These are phyloP conservation scores for Solanum hybrid DNA, from an alignment of 305 asterid genomes.

Conservation along the genomic window DNA sequence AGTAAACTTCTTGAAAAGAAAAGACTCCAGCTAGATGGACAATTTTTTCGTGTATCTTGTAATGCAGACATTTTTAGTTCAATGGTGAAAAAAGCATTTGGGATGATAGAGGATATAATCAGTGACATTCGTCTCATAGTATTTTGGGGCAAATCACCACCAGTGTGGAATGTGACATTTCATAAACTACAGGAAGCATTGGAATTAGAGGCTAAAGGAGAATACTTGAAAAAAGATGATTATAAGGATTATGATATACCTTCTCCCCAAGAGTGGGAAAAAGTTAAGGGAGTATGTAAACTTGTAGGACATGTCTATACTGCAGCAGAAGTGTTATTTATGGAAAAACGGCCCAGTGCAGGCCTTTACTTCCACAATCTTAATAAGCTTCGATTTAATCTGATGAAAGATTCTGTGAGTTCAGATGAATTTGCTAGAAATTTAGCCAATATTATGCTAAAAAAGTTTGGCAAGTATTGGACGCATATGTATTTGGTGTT, in stretches of 20 bases:
- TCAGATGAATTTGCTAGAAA: neutral
- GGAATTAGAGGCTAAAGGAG: slow-evolving; percentile 12
- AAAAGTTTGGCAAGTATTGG: slow-evolving; percentile 12
- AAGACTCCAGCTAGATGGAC: slow-evolving; percentile 4
- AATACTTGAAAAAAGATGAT: neutral
- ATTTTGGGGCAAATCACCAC: neutral
- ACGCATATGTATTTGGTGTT: slow-evolving; percentile 8
- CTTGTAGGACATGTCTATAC: slow-evolving; percentile 14
- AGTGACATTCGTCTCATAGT: slow-evolving; percentile 3
- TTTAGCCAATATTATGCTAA: slow-evolving; percentile 6
- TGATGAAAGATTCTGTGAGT: slow-evolving; percentile 3
- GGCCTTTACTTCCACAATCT: slow-evolving; percentile 13
- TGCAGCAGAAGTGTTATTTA: slow-evolving; percentile 19
- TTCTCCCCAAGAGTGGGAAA: slow-evolving; percentile 21
- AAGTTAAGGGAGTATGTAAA: slow-evolving; percentile 16
- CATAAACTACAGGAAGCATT: slow-evolving; percentile 6
- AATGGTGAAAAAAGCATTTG: slow-evolving; percentile 16
- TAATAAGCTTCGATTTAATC: slow-evolving; percentile 8
- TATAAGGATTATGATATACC: slow-evolving; percentile 6
- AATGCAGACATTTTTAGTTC: slow-evolving; percentile 15
- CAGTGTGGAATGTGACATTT: slow-evolving; percentile 9
- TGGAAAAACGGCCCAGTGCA: slow-evolving; percentile 12
- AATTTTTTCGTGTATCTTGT: slow-evolving; percentile 12
- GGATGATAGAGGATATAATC: slow-evolving; percentile 1
- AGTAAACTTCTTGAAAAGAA: slow-evolving; percentile 3